phyloP scores from a whole-genome alignment of 2,329 filamentous ascomycete species.

The Diaporthe sp. region DNA sequence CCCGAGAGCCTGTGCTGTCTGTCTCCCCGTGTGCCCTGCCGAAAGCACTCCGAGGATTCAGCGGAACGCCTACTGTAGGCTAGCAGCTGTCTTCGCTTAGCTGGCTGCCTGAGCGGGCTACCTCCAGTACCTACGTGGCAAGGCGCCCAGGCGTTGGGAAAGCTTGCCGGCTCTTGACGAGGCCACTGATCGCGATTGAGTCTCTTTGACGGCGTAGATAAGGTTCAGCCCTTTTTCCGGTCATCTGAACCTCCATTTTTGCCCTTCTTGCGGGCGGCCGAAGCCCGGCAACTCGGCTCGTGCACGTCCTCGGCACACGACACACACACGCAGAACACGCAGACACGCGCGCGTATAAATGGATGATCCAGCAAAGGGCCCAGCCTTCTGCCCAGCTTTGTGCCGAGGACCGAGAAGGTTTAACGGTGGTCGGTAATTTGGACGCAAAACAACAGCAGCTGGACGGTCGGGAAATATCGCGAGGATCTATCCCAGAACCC shows the following conservation, averaged over 20 bases:
- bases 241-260: conserved; percentile 14
- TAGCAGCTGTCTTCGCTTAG: background rate
- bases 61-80: background rate
- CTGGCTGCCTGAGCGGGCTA: background rate
- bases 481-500: background rate
- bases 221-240: conserved; percentile 27
- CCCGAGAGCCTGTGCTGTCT: background rate
- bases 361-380: background rate
- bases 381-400: conserved; percentile 7
- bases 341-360: conserved; percentile 17
- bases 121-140: background rate
- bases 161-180: background rate
- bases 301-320: conserved; percentile 15
- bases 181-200: conserved; percentile 2
- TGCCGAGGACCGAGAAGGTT: conserved; percentile 24
- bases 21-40: background rate
- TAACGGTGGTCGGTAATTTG: too few species aligned
- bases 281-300: conserved; percentile 27
- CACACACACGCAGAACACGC: background rate
- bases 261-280: background rate
- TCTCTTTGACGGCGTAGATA: background rate
- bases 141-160: background rate
- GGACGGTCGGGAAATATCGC: conserved; percentile 21
- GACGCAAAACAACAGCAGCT: background rate
- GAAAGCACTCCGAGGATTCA: conserved; percentile 14